These are phyloP conservation scores for Populus pruinosa DNA, from an alignment of 345 rosid species.

Conservation along the genomic window DNA sequence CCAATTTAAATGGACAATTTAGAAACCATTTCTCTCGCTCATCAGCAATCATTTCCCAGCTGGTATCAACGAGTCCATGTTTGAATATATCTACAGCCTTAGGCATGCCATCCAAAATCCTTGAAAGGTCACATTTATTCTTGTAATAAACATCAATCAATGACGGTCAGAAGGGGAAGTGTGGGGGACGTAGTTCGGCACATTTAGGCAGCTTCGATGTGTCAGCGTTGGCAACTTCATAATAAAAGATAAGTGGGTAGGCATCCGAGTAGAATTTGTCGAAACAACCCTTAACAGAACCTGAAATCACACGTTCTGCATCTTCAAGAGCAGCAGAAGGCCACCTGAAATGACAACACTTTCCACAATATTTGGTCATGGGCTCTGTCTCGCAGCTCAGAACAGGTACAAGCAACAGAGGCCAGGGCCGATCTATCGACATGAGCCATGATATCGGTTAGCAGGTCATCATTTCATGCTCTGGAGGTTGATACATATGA, in stretches of 20 bases:
- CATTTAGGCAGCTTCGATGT: not conserved
- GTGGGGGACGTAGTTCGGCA: not conserved
- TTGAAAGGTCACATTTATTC: constrained; percentile 27
- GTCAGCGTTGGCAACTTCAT: not conserved
- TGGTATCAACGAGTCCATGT: not conserved
- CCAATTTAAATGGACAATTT: constrained; percentile 24
- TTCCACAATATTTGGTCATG: constrained; percentile 25
- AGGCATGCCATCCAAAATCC: constrained; percentile 22
- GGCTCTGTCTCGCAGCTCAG: constrained; percentile 21
- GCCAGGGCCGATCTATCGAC: constrained; percentile 36
- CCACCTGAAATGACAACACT: constrained; percentile 31
- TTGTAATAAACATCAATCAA: constrained; percentile 32
- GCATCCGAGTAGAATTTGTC: constrained; percentile 32
- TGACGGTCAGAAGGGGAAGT: constrained; percentile 25
- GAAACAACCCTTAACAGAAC: constrained; percentile 4
- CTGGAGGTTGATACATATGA: constrained; percentile 1
- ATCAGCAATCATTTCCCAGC: not conserved
- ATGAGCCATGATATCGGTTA: constrained; percentile 23
- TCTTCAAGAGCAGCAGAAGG: constrained; percentile 34
- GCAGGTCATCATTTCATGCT: constrained; percentile 22
- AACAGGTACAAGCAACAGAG: constrained; percentile 32
- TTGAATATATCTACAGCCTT: not conserved
- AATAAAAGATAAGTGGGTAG: constrained; percentile 17
- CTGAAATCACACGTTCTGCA: constrained; percentile 2
- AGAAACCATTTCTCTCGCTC: constrained; percentile 19